Percentiles rank a stretch among this genome's conserved stretches.
Evolutionary conservation across 257 asterid species (phyloP).

Genomic region (Scutellaria galericulata): DNA sequence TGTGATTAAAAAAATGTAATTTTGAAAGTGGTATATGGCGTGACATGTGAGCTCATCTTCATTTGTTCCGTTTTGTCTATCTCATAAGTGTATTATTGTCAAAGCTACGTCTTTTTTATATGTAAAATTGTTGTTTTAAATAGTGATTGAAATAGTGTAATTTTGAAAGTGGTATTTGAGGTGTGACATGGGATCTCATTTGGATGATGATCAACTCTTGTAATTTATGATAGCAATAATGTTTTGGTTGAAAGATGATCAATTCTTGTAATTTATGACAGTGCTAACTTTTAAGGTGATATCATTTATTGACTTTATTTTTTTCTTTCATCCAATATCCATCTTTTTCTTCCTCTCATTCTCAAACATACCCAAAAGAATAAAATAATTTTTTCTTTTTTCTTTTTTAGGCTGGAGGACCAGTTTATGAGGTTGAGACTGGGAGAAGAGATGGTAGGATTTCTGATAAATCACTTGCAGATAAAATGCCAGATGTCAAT

Average conservation of each 20-base stretch:
- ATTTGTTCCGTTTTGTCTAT: too few species aligned
- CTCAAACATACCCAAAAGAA: too few species aligned
- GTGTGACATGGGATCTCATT: too few species aligned
- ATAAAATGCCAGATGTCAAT: slow-evolving; percentile 47
- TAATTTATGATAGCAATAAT: neutral
- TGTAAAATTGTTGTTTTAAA: too few species aligned
- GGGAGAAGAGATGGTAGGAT: slow-evolving; percentile 56
- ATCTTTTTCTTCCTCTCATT: neutral
- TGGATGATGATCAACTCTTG: neutral
- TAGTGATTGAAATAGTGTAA: too few species aligned
- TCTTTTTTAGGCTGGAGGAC: slow-evolving; percentile 49
- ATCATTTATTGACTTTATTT: slow-evolving; percentile 24
- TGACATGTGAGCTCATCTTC: too few species aligned
- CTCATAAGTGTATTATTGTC: too few species aligned
- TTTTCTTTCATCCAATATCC: neutral
- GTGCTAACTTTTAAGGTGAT: neutral
- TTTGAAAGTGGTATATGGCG: too few species aligned
- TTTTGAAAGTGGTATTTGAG: too few species aligned
- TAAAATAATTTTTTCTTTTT: neutral
- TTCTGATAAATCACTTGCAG: slow-evolving; percentile 40
- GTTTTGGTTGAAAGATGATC: neutral
- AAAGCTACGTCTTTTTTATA: too few species aligned
- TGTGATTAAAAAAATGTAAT: too few species aligned
- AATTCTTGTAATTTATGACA: neutral
- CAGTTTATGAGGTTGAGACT: slow-evolving; percentile 48